A percentile compares a stretch with the other conserved stretches of the same genome.
These are phyloP conservation scores for Gypsophila paniculata DNA, from an alignment of 179 eudicot genomes.

Conservation along the genomic window DNA sequence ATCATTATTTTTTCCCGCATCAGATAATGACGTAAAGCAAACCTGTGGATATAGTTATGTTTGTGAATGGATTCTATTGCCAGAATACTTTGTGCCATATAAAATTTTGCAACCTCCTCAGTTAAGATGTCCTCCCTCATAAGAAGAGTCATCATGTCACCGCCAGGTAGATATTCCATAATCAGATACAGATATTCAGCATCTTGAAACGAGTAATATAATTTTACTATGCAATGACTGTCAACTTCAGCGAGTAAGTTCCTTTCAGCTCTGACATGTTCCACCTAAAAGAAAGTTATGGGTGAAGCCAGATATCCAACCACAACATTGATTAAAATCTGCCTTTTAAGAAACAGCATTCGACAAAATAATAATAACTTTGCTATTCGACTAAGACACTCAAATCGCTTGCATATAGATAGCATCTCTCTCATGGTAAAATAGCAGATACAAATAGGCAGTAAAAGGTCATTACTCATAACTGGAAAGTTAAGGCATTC, in stretches of 20 bases:
- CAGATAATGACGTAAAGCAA: constrained; percentile 15
- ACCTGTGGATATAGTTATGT: constrained; percentile 90
- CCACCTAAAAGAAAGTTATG: constrained; percentile 51
- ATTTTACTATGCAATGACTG: constrained; percentile 87
- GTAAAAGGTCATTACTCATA: no score
- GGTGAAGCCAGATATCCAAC: not conserved
- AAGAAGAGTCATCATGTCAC: constrained; percentile 95
- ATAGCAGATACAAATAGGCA: not conserved
- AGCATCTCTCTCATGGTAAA: no score
- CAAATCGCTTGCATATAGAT: no score
- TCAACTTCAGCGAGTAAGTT: constrained; percentile 94
- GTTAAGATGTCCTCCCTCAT: constrained; percentile 90
- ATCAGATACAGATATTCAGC: constrained; percentile 74
- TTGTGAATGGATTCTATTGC: constrained; percentile 97
- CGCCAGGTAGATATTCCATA: constrained; percentile 96
- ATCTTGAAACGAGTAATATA: constrained; percentile 95
- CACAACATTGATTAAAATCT: no score
- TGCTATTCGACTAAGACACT: no score
- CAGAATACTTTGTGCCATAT: constrained; percentile 86
- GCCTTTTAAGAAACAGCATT: no score
- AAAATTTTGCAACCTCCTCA: constrained; percentile 85
- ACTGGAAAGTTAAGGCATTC: not conserved
- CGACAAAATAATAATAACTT: no score
- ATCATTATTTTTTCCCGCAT: no score
- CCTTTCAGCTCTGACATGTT: constrained; percentile 95